Conservation (phyloP, 257 asterid species). For the Rauvolfia tetraphylla region DNA sequence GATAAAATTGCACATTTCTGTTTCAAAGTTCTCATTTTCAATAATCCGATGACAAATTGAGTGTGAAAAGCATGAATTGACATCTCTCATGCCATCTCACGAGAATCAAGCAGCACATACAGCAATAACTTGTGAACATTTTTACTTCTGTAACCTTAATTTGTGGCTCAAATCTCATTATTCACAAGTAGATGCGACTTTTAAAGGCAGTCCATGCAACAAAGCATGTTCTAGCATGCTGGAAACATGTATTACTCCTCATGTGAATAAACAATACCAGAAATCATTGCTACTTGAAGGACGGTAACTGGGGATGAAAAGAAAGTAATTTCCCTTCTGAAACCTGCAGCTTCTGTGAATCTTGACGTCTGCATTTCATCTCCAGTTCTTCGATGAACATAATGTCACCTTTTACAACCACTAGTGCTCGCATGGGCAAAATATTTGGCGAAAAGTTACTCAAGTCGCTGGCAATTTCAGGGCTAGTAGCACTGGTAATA, state of each 20-base stretch:
- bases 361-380: background rate
- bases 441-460: conserved; percentile 12
- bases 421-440: background rate
- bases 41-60: background rate
- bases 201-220: background rate
- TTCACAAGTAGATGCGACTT: background rate
- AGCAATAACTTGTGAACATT: background rate
- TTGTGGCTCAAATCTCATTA: background rate
- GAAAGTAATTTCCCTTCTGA: background rate
- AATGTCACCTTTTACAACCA: background rate
- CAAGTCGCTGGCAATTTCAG: conserved; percentile 27
- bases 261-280: background rate
- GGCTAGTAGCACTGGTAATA: conserved; percentile 23
- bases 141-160: background rate
- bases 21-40: background rate
- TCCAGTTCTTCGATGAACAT: background rate
- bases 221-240: background rate
- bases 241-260: background rate
- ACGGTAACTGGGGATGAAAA: background rate
- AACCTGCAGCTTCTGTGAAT: background rate
- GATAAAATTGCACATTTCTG: background rate
- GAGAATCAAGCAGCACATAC: background rate
- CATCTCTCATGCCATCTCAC: conserved; percentile 5
- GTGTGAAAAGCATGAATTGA: background rate
- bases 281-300: background rate